phyloP scores from a whole-genome alignment of 257 asterid genomes.

The Gentiana dahurica region DNA sequence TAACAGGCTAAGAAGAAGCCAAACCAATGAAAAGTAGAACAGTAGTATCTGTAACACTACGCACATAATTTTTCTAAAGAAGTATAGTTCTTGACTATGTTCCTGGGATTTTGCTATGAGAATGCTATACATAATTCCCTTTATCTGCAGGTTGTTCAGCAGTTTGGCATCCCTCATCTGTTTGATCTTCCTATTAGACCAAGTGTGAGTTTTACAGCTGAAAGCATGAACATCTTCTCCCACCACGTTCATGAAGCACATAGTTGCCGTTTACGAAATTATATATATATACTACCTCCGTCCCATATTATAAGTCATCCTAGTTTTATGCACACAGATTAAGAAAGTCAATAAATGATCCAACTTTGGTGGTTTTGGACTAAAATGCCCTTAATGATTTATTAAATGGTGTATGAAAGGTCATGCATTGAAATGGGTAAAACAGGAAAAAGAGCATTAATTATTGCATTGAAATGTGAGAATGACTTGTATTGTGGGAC shows the following conservation, averaged over 20 bases:
- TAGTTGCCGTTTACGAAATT: too few relatives aligned
- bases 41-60: background rate
- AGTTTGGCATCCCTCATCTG: slow-evolving; percentile 89
- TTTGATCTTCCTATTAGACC: slow-evolving; percentile 93
- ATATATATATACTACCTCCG: too few relatives aligned
- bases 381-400: too few relatives aligned
- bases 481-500: too few relatives aligned
- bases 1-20: background rate
- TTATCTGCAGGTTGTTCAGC: slow-evolving; percentile 76
- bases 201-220: slow-evolving; percentile 42
- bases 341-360: too few relatives aligned
- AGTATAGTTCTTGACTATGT: background rate
- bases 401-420: too few relatives aligned
- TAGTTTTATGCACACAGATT: too few relatives aligned
- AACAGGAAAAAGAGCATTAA: too few relatives aligned
- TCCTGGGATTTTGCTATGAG: background rate
- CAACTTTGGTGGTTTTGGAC: too few relatives aligned
- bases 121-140: background rate
- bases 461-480: too few relatives aligned
- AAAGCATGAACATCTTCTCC: background rate
- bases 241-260: background rate
- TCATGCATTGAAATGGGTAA: too few relatives aligned
- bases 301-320: too few relatives aligned
- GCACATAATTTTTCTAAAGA: background rate
- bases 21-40: background rate